A percentile compares a stretch with the other conserved stretches of the same genome.
phyloP scores from a whole-genome alignment of 176 grass and related monocot species.

The Puya raimondii region DNA sequence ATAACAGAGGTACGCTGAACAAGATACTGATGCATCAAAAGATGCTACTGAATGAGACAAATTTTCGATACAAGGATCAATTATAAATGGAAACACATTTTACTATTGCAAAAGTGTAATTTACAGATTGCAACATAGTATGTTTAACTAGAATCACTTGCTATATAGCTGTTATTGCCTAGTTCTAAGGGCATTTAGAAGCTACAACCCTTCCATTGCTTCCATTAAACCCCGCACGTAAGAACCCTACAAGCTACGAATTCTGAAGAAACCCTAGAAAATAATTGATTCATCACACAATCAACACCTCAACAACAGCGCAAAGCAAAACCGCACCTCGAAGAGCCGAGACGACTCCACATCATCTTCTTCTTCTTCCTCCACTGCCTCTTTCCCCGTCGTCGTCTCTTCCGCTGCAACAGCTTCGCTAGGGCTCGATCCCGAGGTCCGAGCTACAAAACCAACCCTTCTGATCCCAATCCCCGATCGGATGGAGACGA shows the following conservation, averaged over 20 bases:
- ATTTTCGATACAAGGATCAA: no score
- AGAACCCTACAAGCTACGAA: not conserved
- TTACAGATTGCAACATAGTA: no score
- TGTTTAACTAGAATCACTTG: no score
- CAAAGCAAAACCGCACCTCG: not conserved
- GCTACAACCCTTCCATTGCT: not conserved
- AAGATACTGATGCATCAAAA: no score
- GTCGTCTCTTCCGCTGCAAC: not conserved
- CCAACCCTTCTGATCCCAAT: not conserved
- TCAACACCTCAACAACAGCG: not conserved
- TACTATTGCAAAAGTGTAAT: no score
- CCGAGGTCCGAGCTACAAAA: not conserved
- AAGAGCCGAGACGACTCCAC: not conserved
- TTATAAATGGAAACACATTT: no score
- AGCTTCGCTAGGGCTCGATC: not conserved
- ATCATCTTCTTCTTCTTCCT: conserved; percentile 4
- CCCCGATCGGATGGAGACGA: not conserved
- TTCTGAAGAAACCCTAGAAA: not conserved
- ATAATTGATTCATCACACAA: not conserved
- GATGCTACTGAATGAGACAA: no score
- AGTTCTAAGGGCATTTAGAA: no score
- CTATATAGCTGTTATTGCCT: no score
- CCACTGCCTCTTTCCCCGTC: not conserved
- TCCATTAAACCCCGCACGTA: not conserved
- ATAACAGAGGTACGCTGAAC: no score